Evolutionary conservation across 2,329 filamentous ascomycete genomes (phyloP), one percentile per base, ranked within the genome.

Genomic region (Colletotrichum viniferum): DNA sequence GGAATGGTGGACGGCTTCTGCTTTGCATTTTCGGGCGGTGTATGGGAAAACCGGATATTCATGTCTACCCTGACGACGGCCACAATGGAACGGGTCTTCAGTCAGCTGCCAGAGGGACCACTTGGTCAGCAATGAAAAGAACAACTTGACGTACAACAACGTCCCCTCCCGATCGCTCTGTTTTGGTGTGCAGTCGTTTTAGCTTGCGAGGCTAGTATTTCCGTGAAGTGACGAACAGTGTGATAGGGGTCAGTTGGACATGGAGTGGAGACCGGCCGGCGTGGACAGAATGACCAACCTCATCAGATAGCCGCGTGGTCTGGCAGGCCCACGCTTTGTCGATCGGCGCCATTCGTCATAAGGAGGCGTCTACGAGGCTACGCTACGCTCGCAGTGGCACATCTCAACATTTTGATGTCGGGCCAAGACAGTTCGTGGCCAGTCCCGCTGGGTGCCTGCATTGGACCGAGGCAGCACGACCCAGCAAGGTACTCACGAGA

Each of bases 21-120:
- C 83, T 85, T 84, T 85, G 84, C 84, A 86, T 86, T 86, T 86
- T 84, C 84, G 84, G 85, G 83, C 84, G 85, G 85, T 86, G 85
- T 85, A 86, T 78, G 82, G 85, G 85, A 83, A 81, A 84, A 80
- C 82, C 83, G 83, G 83, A 83, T 85, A 85, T 84, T 76, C 81
- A 82, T 84, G 83, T 84, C 84, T 85, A 84, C 83, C 81, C 82
- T 82, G 82, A 82, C 83, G 84, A 86, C 84, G 82, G 55, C 81
- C 79, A 72, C 58, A 77, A 64, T 32, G 73, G 73, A 76, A 76
- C 82, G 81, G 82, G 84, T 83, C 82, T 83, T 82, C 81, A 83
- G 83, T 81, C 77, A 76, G 76, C 73, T 76, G 71, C 72, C 77
- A 83, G 81, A 84, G 80, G 82, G 82, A 80, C 83, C 83, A 81